phyloP scores from a whole-genome alignment of 1,284 basidiomycete genomes.

The Puccinia brachypodii region DNA sequence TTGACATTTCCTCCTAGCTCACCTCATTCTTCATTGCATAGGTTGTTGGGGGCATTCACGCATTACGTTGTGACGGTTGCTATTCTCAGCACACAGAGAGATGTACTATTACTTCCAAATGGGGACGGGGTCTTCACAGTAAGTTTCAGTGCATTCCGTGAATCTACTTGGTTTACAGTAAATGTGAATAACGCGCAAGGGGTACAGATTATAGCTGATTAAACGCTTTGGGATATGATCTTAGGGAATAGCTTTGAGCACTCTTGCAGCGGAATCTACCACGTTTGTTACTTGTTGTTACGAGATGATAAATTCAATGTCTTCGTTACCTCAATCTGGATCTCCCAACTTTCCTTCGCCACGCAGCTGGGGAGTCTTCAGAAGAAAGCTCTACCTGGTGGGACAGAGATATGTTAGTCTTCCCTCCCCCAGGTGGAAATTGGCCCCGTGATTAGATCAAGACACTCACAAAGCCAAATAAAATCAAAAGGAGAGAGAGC shows the following conservation, averaged over 20 bases:
- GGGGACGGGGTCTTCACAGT: constrained; percentile 44
- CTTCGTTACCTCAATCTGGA: neutral
- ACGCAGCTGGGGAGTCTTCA: constrained; percentile 42
- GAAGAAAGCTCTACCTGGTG: constrained; percentile 7
- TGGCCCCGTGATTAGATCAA: too few species aligned
- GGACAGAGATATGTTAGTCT: constrained; percentile 40
- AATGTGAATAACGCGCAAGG: neutral
- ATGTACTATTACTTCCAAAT: constrained; percentile 39
- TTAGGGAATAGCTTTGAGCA: constrained; percentile 40
- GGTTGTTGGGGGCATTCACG: constrained; percentile 34
- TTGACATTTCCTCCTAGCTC: neutral
- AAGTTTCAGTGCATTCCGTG: neutral
- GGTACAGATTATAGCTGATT: neutral
- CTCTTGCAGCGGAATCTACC: constrained; percentile 26
- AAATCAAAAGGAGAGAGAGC: neutral
- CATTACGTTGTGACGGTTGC: constrained; percentile 27
- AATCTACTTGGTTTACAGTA: neutral
- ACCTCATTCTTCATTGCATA: neutral
- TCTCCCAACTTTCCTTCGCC: neutral
- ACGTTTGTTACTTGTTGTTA: constrained; percentile 11
- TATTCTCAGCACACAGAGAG: constrained; percentile 43
- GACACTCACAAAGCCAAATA: neutral
- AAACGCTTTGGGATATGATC: neutral
- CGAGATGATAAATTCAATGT: neutral
- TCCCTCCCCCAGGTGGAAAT: neutral